Evolutionary conservation across 1,284 basidiomycete species (phyloP), one percentile per base, ranked within the genome.

Genomic region (Athelia sp.): DNA sequence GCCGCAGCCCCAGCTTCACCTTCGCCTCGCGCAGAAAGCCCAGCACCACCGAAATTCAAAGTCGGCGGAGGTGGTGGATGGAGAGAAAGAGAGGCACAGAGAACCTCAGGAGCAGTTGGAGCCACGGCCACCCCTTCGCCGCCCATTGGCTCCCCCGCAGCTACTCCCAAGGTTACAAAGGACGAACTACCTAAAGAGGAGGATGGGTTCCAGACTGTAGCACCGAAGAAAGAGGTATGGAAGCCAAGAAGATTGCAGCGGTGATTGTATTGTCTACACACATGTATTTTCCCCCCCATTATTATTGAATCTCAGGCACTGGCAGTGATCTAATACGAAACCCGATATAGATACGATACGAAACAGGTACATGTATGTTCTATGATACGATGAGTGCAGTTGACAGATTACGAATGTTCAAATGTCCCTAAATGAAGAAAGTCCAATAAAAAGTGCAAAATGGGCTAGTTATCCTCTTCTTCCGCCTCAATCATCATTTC

Each of bases 121-220:
- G 21, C 57, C 13, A 51, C 58, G 19, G 57, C 63, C 24, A 57
- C 66, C 14, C 56, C 65, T 4, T 56, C 68, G 14, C 64, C 66
- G 13, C 61, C 71, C 24, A 55, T 69, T 32, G 64, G 62, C 13
- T 71, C 77, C 0, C 70, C 78, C 26, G 68, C 58, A 1, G 35
- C 66, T 1, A 47, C 67, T 4, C 61, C 68, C 17, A 54, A 66
- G 1, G 51, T 69, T 19, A 56, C 63, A 3, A 69, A 67, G 52
- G 70, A 73, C 49, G 75, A 78, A 48, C 48, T 54, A 10, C 69
- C 67, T 56, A 76, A 73, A 52, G 82, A 86, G 34, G 72, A 79
- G 9, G 87, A 90, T 55, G 87, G 87, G 2, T 90, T 90, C 76
- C 79, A 84, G 62, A 74, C 79, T 29, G 82, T 85, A 9, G 48